Evolutionary conservation across 495 filamentous ascomycete species (phyloP).

Genomic region (Penicillium lagena): DNA sequence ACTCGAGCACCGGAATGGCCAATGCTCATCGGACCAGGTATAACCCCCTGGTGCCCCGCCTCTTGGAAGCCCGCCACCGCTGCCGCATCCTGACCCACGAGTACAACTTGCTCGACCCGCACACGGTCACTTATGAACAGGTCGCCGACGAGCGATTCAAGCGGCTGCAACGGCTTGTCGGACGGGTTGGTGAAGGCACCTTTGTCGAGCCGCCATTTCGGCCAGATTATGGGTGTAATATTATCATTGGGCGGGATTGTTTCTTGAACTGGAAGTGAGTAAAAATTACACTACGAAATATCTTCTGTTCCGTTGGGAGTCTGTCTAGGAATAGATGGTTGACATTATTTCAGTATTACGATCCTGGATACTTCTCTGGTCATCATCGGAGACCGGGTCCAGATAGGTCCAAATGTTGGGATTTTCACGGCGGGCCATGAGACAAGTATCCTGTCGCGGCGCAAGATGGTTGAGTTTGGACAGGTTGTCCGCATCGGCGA

Average conservation of each 20-base stretch:
- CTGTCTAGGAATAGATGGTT: not conserved
- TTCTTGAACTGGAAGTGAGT: constrained; percentile 49
- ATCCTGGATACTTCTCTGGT: constrained; percentile 72
- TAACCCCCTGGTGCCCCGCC: constrained; percentile 32
- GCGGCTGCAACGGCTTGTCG: constrained; percentile 36
- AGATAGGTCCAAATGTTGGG: constrained; percentile 66
- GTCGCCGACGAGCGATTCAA: constrained; percentile 25
- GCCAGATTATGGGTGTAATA: constrained; percentile 53
- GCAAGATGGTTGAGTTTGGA: constrained; percentile 64
- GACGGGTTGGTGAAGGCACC: constrained; percentile 33
- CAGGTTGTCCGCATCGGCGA: constrained; percentile 68
- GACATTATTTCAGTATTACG: constrained; percentile 29
- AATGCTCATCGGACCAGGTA: constrained; percentile 19
- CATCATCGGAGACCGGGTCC: constrained; percentile 66
- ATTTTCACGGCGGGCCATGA: constrained; percentile 68
- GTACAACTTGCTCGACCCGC: constrained; percentile 43
- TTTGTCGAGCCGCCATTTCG: constrained; percentile 47
- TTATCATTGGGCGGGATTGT: constrained; percentile 40
- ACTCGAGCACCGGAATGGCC: no score
- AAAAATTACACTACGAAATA: not conserved
- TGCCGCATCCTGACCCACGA: constrained; percentile 35
- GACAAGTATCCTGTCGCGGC: constrained; percentile 61
- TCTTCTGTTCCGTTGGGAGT: not conserved
- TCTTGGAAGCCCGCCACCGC: constrained; percentile 37
- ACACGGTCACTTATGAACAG: constrained; percentile 28